Evolutionary conservation across 192 early-diverging fungal genomes (phyloP).

Genomic region (Coemansia sp.): DNA sequence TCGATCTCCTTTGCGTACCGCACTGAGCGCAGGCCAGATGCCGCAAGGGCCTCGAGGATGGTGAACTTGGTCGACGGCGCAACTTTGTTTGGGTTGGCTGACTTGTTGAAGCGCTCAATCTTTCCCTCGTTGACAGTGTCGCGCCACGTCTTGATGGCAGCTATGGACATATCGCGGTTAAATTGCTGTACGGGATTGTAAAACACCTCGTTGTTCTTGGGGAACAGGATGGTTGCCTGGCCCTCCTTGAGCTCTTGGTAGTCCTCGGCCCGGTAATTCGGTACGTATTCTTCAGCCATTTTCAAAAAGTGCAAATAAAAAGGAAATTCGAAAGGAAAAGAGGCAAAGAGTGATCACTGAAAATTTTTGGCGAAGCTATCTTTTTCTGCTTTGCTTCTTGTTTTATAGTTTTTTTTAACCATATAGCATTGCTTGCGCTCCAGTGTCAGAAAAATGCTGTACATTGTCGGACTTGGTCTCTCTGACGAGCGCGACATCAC

Average conservation of each 20-base stretch:
- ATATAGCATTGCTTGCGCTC: not conserved
- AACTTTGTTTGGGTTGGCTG: slow-evolving; percentile 40
- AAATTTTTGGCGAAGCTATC: not conserved
- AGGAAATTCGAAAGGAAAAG: not conserved
- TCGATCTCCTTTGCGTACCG: slow-evolving; percentile 96
- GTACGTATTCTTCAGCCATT: slow-evolving; percentile 20
- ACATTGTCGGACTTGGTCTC: slow-evolving; percentile 90
- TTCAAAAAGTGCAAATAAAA: not conserved
- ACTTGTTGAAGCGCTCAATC: slow-evolving; percentile 57
- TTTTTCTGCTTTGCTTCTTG: not conserved
- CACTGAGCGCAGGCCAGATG: slow-evolving; percentile 91
- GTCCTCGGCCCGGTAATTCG: slow-evolving; percentile 40
- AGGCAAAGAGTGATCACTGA: not conserved
- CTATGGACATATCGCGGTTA: slow-evolving; percentile 97
- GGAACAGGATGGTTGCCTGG: slow-evolving; percentile 81
- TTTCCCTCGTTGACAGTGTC: slow-evolving; percentile 71
- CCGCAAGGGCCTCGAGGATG: slow-evolving; percentile 92
- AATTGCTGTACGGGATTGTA: slow-evolving; percentile 99
- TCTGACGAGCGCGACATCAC: slow-evolving; percentile 97
- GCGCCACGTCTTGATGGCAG: slow-evolving; percentile 92
- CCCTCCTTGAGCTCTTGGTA: slow-evolving; percentile 75
- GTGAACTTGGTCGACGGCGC: slow-evolving; percentile 47
- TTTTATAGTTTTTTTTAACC: not conserved
- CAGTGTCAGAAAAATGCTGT: slow-evolving; percentile 59
- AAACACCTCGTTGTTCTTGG: slow-evolving; percentile 90